Conservation (phyloP, 2,329 filamentous ascomycete genomes). For the Aspergillus ochraceus region DNA sequence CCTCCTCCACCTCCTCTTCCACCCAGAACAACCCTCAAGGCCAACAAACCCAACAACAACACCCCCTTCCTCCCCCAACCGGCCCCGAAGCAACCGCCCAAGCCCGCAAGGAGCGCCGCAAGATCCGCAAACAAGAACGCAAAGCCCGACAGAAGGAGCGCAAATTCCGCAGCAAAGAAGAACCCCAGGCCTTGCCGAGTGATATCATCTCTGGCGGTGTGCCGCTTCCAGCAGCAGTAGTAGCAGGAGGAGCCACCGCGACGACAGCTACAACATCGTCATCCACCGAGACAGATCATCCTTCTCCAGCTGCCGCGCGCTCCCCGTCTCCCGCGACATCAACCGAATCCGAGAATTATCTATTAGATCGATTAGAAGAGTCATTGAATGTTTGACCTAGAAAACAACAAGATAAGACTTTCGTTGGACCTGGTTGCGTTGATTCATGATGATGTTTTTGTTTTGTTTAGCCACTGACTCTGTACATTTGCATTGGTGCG, state of each 20-base stretch:
- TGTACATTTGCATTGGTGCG: no score
- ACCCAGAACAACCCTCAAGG: neutral
- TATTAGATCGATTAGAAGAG: constrained; percentile 27
- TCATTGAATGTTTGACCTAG: constrained; percentile 14
- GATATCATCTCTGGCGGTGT: neutral
- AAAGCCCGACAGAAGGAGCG: constrained; percentile 25
- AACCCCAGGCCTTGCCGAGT: neutral
- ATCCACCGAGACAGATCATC: neutral
- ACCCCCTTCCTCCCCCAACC: neutral
- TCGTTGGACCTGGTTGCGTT: neutral
- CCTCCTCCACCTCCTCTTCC: neutral
- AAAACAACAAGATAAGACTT: neutral
- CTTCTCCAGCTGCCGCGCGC: constrained; percentile 1
- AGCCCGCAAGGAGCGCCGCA: constrained; percentile 17
- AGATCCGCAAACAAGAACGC: constrained; percentile 18
- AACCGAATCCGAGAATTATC: constrained; percentile 21
- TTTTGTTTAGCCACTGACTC: neutral
- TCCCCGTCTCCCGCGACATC: constrained; percentile 22
- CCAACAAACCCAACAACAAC: neutral
- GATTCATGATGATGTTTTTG: neutral
- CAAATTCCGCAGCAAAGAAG: constrained; percentile 10
- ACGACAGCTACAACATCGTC: neutral
- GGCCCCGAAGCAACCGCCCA: constrained; percentile 10
- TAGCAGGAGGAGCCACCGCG: neutral
- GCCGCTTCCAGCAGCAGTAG: neutral